phyloP scores from a whole-genome alignment of 495 filamentous ascomycete genomes.

The Talaromyces ruber region DNA sequence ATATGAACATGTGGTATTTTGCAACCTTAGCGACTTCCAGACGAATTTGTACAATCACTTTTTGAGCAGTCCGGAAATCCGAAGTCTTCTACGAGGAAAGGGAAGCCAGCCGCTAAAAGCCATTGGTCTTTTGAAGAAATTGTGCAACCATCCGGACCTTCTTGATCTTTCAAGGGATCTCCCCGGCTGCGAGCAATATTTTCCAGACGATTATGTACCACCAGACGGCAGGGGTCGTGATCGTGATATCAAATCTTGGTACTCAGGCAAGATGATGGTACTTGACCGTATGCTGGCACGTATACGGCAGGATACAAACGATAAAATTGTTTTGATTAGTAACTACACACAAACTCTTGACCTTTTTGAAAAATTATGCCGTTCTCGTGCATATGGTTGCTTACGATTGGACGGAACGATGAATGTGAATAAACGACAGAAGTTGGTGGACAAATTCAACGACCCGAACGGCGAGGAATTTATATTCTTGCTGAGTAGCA shows the following conservation, averaged over 20 bases:
- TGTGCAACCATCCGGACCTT: constrained; percentile 97
- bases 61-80: constrained; percentile 91
- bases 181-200: constrained; percentile 74
- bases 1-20: constrained; percentile 99
- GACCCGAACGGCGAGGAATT: constrained; percentile 87
- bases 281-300: constrained; percentile 97
- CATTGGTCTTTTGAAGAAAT: constrained; percentile 92
- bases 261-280: constrained; percentile 97
- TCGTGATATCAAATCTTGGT: constrained; percentile 90
- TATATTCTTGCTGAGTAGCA: constrained; percentile 90
- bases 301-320: constrained; percentile 92
- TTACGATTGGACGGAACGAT: constrained; percentile 92
- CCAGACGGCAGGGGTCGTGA: constrained; percentile 84
- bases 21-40: constrained; percentile 89
- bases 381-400: constrained; percentile 71
- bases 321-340: constrained; percentile 98
- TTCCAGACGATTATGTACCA: constrained; percentile 81
- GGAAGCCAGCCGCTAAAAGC: constrained; percentile 94
- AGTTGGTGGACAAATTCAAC: constrained; percentile 98
- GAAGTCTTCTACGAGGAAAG: constrained; percentile 84
- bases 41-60: constrained; percentile 92
- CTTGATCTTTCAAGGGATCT: constrained; percentile 78
- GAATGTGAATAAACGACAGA: constrained; percentile 93
- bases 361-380: constrained; percentile 87
- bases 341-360: constrained; percentile 98